Conservation (phyloP, 352 stramenopile genomes). For the Thalassiosira oceanica region DNA sequence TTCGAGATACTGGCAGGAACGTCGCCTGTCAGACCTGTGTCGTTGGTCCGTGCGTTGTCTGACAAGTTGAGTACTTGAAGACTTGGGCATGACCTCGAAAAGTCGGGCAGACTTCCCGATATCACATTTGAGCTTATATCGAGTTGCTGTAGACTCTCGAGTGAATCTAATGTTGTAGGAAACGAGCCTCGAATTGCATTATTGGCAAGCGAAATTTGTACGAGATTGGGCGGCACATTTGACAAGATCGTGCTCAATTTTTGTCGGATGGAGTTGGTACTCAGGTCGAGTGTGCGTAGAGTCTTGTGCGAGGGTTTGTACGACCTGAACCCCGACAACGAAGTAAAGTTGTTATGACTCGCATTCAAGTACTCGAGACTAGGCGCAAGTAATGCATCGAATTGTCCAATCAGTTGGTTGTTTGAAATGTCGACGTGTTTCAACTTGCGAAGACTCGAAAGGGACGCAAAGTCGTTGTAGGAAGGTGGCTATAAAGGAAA, state of each 20-base stretch:
- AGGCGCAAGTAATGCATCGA: constrained; percentile 19
- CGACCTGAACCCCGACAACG: constrained; percentile 3
- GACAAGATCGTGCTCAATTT: constrained; percentile 2
- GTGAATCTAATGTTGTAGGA: neutral
- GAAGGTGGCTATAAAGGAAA: no score
- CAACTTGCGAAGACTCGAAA: neutral
- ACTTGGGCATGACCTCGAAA: neutral
- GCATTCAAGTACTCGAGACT: constrained; percentile 13
- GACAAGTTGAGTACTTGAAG: neutral
- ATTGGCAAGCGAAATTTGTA: constrained; percentile 12
- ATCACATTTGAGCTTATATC: neutral
- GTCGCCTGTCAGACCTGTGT: neutral
- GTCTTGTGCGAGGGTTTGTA: constrained; percentile 14
- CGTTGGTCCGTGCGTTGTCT: neutral
- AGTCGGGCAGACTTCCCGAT: neutral
- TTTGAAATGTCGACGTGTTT: constrained; percentile 22
- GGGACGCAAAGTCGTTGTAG: no score
- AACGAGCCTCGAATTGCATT: constrained; percentile 15
- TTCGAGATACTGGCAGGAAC: neutral
- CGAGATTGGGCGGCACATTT: constrained; percentile 17
- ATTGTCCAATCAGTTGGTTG: constrained; percentile 21
- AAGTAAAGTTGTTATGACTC: constrained; percentile 32
- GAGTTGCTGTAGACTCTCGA: constrained; percentile 1
- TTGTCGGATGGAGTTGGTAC: constrained; percentile 28
- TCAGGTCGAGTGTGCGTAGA: constrained; percentile 19